Conservation (phyloP, 208 protist genomes). For the Lotmaria passim region DNA sequence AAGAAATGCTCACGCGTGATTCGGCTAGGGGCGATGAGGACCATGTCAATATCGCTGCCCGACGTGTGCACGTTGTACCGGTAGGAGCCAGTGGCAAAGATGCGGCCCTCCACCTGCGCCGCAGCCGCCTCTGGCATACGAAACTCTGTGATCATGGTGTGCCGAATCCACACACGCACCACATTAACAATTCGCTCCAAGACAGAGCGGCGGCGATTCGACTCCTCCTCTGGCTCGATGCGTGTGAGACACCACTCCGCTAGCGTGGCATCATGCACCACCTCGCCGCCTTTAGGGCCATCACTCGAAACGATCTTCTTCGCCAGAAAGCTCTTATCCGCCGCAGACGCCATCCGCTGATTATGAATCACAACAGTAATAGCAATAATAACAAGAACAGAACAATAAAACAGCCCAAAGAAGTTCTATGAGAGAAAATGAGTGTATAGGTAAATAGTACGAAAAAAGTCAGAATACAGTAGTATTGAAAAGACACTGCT, state of each 20-base stretch:
- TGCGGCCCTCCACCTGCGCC: conserved; percentile 87
- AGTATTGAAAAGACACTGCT: too few relatives aligned
- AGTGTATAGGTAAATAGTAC: too few relatives aligned
- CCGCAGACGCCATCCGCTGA: conserved; percentile 3
- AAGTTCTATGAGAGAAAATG: too few relatives aligned
- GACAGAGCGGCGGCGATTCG: conserved; percentile 79
- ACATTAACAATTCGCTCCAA: conserved; percentile 85
- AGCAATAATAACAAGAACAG: conserved; percentile 11
- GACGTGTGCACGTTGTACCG: conserved; percentile 97
- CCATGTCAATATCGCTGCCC: conserved; percentile 98
- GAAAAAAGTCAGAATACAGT: too few relatives aligned
- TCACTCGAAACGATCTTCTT: conserved; percentile 83
- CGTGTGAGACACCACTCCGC: conserved; percentile 72
- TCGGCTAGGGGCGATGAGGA: conserved; percentile 92
- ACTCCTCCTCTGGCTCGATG: conserved; percentile 91
- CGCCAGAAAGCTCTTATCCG: conserved; percentile 70
- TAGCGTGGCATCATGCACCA: conserved; percentile 72
- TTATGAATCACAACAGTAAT: neutral
- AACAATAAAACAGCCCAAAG: conserved; percentile 1
- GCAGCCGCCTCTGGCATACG: conserved; percentile 89
- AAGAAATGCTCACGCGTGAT: conserved; percentile 96
- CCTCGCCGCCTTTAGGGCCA: conserved; percentile 77
- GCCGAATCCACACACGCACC: conserved; percentile 86
- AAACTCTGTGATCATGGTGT: conserved; percentile 90
- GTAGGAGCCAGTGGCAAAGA: conserved; percentile 98